Percentiles rank a stretch among this genome's conserved stretches.
These are phyloP conservation scores for Logfia minima DNA, from an alignment of 129 eudicot species.

Conservation along the genomic window DNA sequence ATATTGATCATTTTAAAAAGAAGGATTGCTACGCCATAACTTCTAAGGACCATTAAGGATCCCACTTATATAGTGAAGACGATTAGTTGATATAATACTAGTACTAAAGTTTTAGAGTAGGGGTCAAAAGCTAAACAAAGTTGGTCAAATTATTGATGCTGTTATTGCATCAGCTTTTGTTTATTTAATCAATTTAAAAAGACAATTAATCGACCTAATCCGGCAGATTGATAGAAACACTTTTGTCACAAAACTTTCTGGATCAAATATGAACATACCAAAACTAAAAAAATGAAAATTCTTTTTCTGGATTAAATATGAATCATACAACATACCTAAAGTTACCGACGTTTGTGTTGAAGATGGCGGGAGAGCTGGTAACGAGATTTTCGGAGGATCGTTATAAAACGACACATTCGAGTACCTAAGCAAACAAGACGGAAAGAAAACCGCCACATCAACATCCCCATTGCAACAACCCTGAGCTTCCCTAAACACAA, in stretches of 20 bases:
- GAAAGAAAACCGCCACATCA: not conserved
- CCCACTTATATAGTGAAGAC: no score
- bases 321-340: not conserved
- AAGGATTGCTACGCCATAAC: no score
- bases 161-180: not conserved
- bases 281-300: no score
- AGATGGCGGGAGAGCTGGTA: slow-evolving; percentile 21
- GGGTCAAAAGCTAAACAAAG: not conserved
- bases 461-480: slow-evolving; percentile 14
- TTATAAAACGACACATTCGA: slow-evolving; percentile 35
- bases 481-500: slow-evolving; percentile 22
- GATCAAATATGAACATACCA: no score
- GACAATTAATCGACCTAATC: not conserved
- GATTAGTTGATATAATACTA: no score
- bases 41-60: no score
- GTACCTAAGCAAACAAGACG: slow-evolving; percentile 24
- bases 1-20: no score
- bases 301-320: no score
- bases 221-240: no score
- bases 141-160: not conserved
- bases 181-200: not conserved
- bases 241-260: no score
- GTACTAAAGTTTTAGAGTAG: no score
- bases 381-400: not conserved
- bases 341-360: slow-evolving; percentile 8